Base-by-base conservation (phyloP, 1,139 yeast genomes). In the Pichia sp. region DNA sequence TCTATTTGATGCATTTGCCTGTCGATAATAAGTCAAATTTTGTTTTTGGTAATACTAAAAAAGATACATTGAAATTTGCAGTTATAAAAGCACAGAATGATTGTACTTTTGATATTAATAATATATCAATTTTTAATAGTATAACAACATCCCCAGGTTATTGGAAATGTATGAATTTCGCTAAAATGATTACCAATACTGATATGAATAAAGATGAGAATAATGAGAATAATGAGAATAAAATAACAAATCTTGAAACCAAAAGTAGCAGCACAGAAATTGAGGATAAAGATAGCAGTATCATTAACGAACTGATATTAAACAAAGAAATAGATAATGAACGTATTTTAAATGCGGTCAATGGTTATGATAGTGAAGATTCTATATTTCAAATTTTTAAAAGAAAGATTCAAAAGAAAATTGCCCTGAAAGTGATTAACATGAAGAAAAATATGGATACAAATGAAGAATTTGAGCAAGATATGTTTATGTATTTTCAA, bases 1-100 rank as follows among this genome's bases (percentile, higher is more conserved):
- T 55, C 3, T 56, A 49, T 5, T 30, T 61, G 40, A 30, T 51
- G 2, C 48, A 55, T 45, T 48, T 55, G 2, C 41, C 48, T 3
- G 40, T 48, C n/a, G 52, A 53, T 28, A 41, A 49, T n/a, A 41
- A 44, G n/a, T 39, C 45, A 11, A 29, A 46, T 9, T 39, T 57
- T 12, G 56, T 55, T 39, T 45, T 45, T 37, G 22, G 12, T 4
- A 40, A 34, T 16, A 3, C 36, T 3, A 43, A 48, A n/a, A 46
- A 42, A 20, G 58, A 55, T 10, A 52, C 52, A 22, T 35, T 50
- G 5, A 42, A 46, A 5, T 41, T 59, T 8, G 3, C 47, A 11
- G 31, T 50, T 16, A 23, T 45, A 2, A 41, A 40, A 16, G 27
- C 33, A 2, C n/a, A 11, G 2, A 24, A 30, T 3, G 26, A 28